Conservation (phyloP, 2,329 filamentous ascomycete genomes). For the Colletotrichum neosansevieriae region DNA sequence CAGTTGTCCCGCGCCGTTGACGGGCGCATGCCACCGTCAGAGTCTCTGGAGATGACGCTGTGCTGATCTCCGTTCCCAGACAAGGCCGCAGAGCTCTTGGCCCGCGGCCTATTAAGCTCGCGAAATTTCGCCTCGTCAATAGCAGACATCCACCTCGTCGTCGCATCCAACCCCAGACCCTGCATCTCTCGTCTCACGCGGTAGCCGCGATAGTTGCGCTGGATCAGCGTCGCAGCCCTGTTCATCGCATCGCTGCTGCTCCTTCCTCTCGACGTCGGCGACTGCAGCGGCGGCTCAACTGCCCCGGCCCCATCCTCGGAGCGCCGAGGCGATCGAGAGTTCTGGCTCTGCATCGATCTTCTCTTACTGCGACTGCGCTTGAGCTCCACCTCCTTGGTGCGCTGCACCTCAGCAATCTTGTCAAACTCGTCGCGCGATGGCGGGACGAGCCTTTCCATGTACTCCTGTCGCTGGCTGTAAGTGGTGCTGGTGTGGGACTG, state of each 20-base stretch:
- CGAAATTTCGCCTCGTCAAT: constrained; percentile 68
- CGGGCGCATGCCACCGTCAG: constrained; percentile 39
- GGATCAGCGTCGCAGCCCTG: constrained; percentile 68
- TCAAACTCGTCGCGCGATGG: constrained; percentile 61
- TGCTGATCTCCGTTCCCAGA: constrained; percentile 30
- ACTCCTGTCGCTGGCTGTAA: constrained; percentile 52
- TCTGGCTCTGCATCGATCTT: constrained; percentile 50
- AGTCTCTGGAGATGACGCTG: constrained; percentile 32
- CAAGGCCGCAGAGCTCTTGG: constrained; percentile 45
- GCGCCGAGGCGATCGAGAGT: constrained; percentile 39
- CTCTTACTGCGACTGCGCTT: constrained; percentile 54
- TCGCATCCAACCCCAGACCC: constrained; percentile 77
- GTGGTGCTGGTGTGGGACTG: constrained; percentile 30
- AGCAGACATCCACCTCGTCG: constrained; percentile 78
- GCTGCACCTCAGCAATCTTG: constrained; percentile 62
- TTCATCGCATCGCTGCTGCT: constrained; percentile 44
- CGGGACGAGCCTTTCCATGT: constrained; percentile 63
- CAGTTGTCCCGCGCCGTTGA: constrained; percentile 74
- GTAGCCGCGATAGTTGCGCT: constrained; percentile 84
- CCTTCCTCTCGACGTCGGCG: background rate
- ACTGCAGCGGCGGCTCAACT: constrained; percentile 21
- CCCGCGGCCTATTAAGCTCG: constrained; percentile 60
- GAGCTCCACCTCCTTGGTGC: constrained; percentile 58
- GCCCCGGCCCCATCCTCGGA: constrained; percentile 9
- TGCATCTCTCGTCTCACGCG: constrained; percentile 76